Base-by-base conservation (phyloP, 352 stramenopile genomes). In the Saprolegnia parasitica region DNA sequence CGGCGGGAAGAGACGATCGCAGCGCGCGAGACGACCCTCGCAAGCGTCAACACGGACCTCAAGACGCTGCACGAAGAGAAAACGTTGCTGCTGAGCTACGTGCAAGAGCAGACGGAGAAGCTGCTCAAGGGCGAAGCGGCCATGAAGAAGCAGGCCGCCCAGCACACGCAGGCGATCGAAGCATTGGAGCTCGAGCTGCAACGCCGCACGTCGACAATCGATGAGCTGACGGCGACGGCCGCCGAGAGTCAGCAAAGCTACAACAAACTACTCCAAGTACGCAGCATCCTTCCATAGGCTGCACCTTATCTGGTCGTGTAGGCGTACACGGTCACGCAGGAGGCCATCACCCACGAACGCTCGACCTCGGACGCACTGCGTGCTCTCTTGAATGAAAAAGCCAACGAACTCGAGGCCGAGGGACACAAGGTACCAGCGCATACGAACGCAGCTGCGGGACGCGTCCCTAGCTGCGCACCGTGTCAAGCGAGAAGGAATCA, bases 61-160 rank as follows among this genome's bases (percentile, higher is more conserved):
- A 68, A 75, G 63, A 55, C 67, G 13, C 56, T 81, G 67, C 56
- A 72, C 3, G 65, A 76, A 54, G 52, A 70, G 29, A 70, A 70
- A 24, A 9, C 18, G 10, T 62, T 70, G 63, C 63, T 70, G 8
- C n/a, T 70, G 63, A 29, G 39, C 11, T 70, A 70, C 35, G 46
- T 70, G 15, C 63, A 70, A 26, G 63, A 70, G 11, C 63, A 70
- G 18, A 24, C 63, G 0, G 63, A 62, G 54, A 70, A 62, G 37
- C 32, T 58, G 6, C n/a, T 70, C 21, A 11, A 45, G n/a, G 63
- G 42, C n/a, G 46, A 70, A 18, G 54, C 63, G 18, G 37, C 63
- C 21, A 29, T 70, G 20, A 60, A 70, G 23, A 16, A 62, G 15
- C 63, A 61, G 9, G 29, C 45, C 11, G 11, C 32, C 9, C 21